Evolutionary conservation across 2,329 filamentous ascomycete genomes (phyloP).

Genomic region (Colletotrichum abscissum): DNA sequence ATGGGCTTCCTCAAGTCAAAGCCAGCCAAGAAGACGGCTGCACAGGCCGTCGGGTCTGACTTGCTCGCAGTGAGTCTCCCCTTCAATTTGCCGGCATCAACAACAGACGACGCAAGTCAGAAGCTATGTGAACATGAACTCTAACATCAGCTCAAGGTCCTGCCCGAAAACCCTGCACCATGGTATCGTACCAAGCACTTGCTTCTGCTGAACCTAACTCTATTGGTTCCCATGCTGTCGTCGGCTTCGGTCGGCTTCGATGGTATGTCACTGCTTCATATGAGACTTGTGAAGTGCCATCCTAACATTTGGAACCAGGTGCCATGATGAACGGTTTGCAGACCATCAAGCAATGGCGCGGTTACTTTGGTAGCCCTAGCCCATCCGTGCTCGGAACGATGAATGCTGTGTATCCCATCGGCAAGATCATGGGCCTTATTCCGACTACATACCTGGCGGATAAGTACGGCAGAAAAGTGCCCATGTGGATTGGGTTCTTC

Average conservation of each 20-base stretch:
- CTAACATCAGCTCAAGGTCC: slow-evolving; percentile 40
- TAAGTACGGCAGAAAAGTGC: slow-evolving; percentile 48
- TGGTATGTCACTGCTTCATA: background rate
- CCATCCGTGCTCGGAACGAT: slow-evolving; percentile 27
- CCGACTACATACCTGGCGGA: slow-evolving; percentile 43
- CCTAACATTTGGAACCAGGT: slow-evolving; percentile 32
- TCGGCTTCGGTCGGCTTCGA: slow-evolving; percentile 57
- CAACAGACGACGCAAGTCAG: slow-evolving; percentile 2
- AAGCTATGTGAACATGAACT: background rate
- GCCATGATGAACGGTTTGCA: slow-evolving; percentile 55
- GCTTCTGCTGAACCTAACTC: slow-evolving; percentile 54
- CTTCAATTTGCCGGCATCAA: background rate
- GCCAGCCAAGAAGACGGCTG: slow-evolving; percentile 4
- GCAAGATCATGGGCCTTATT: slow-evolving; percentile 29
- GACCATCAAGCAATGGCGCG: slow-evolving; percentile 48
- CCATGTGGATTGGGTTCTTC: slow-evolving; percentile 44
- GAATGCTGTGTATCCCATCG: slow-evolving; percentile 33
- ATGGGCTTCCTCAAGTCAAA: slow-evolving; percentile 27
- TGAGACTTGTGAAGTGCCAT: background rate
- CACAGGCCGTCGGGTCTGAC: slow-evolving; percentile 24
- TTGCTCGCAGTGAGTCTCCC: slow-evolving; percentile 16
- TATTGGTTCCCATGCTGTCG: slow-evolving; percentile 55
- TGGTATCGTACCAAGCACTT: slow-evolving; percentile 57
- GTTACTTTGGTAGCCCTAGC: slow-evolving; percentile 43
- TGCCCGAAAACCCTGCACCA: slow-evolving; percentile 51